Base-by-base conservation (phyloP, 1,284 basidiomycete genomes). In the Nidula niveotomentosa region DNA sequence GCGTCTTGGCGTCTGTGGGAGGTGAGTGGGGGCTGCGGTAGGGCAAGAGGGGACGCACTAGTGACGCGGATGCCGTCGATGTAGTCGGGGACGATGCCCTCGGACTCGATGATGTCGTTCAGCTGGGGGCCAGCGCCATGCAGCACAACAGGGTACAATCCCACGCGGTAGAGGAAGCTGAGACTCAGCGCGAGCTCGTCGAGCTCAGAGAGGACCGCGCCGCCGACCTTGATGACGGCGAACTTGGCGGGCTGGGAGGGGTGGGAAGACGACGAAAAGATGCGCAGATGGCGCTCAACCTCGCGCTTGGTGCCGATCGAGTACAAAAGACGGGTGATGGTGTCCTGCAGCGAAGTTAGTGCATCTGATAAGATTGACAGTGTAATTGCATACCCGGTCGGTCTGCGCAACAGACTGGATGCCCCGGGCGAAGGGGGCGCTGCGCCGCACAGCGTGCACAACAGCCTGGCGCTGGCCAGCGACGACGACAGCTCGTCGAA, bases 11-110 rank as follows among this genome's bases (percentile, higher is more conserved):
- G 66, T 96, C 94, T 93, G 63, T 18, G 48, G 36, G 3, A 15
- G 41, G 13, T 56, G 13, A 41, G 52, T 50, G 48, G 18, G 48
- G 44, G 23, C 39, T 36, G 30, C 45, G 8, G 43, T 36, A 36
- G 48, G 17, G 34, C 49, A 47, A 36, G 51, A 55, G 51, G 48
- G 48, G 33, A 74, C 84, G 53, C 54, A 91, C 91, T 89, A 53
- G 95, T 98, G 61, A 97, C 93, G 51, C 95, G 86, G 66, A 97
- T 97, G 47, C 95, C 95, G 66, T 96, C 94, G 62, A 93, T 94
- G 74, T 97, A 97, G 74, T 97, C 94, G 1, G 95, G 94, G 43
- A 94, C 82, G 49, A 97, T 86, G 39, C 95, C 95, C 67, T 93
- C 94, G 30, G 84, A 74, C 67, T 97, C 94, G 60, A 98, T 88